Conservation (phyloP, 2,329 filamentous ascomycete species). For the Mariannaea elegans region DNA sequence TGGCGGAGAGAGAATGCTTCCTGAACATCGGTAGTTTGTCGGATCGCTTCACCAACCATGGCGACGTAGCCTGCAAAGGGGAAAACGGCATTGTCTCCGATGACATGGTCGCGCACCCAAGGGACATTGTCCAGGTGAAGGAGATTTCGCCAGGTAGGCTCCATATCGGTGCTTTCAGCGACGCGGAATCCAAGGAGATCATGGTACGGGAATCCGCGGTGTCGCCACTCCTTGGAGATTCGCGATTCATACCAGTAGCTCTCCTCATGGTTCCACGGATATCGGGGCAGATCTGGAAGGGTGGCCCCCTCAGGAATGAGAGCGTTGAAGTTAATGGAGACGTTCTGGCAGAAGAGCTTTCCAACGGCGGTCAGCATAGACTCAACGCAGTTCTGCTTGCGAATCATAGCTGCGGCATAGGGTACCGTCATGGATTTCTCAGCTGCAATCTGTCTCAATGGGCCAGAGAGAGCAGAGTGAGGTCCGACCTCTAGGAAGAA, state of each 20-base stretch:
- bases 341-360: background rate
- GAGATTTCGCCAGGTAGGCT: conserved; percentile 36
- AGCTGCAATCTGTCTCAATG: conserved; percentile 36
- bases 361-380: background rate
- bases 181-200: conserved; percentile 32
- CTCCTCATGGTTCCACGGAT: conserved; percentile 35
- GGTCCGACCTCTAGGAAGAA: conserved; percentile 41
- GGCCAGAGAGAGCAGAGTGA: conserved; percentile 38
- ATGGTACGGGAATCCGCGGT: conserved; percentile 18
- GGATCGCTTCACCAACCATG: conserved; percentile 41
- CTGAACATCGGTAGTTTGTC: conserved; percentile 23
- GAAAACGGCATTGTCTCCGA: conserved; percentile 53
- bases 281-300: conserved; percentile 45
- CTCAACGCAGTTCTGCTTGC: conserved; percentile 5
- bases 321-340: background rate
- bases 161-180: conserved; percentile 25
- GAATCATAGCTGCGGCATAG: background rate
- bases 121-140: conserved; percentile 39
- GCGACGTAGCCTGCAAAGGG: conserved; percentile 50
- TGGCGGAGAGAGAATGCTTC: conserved; percentile 32
- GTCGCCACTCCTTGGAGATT: conserved; percentile 20
- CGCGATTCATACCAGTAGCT: conserved; percentile 16
- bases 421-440: background rate
- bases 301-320: background rate
- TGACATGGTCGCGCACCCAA: conserved; percentile 56